phyloP scores from a whole-genome alignment of 2,329 filamentous ascomycete genomes.

The Diaporthe sp. region DNA sequence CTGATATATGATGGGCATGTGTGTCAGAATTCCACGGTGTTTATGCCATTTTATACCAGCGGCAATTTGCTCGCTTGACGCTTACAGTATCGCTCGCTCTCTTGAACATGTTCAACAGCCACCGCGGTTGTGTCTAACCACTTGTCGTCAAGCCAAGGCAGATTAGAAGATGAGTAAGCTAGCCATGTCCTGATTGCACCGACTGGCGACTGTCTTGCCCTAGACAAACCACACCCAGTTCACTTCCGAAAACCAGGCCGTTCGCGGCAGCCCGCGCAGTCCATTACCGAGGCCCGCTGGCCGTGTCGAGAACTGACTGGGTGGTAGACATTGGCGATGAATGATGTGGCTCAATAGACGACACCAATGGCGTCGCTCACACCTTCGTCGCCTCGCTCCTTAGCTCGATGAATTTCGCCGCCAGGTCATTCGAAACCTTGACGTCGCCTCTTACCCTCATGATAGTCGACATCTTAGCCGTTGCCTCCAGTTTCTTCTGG shows the following conservation, averaged over 20 bases:
- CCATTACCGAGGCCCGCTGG: background rate
- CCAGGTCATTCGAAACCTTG: slow-evolving; percentile 75
- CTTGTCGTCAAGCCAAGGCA: background rate
- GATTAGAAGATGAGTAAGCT: background rate
- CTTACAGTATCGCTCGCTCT: background rate
- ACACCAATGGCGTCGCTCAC: background rate
- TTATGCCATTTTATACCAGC: background rate
- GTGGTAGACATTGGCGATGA: background rate
- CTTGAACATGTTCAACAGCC: too few species aligned
- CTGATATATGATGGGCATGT: background rate
- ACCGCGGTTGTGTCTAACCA: background rate
- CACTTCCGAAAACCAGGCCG: too few species aligned
- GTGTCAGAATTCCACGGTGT: background rate
- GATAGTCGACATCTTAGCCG: slow-evolving; percentile 85
- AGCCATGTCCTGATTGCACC: background rate
- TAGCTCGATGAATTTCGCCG: slow-evolving; percentile 74
- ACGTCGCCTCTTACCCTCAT: slow-evolving; percentile 78
- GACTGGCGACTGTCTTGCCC: too few species aligned
- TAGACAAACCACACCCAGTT: background rate
- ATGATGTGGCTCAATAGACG: background rate
- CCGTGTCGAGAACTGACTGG: background rate
- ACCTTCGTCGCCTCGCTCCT: slow-evolving; percentile 55
- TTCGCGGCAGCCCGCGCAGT: background rate
- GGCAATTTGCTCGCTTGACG: background rate
- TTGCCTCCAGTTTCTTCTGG: slow-evolving; percentile 80